These are phyloP conservation scores for Magnolia kwangsiensis DNA, from an alignment of 164 flowering plant genomes.

Conservation along the genomic window DNA sequence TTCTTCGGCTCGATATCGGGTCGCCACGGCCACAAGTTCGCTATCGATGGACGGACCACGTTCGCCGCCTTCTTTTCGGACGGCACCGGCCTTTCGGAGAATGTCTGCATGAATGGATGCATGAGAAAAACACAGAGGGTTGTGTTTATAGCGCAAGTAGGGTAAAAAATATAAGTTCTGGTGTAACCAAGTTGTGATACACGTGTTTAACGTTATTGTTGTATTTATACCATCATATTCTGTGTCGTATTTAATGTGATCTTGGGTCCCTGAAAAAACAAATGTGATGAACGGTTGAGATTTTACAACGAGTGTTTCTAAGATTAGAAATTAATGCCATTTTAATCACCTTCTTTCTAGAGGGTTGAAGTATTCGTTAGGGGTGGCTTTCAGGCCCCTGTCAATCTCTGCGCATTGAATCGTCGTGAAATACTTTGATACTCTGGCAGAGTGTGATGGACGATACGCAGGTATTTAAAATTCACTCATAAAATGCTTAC, in stretches of 20 bases:
- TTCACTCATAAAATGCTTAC: too few species aligned
- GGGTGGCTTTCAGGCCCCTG: background rate
- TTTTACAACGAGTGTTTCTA: background rate
- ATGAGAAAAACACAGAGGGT: background rate
- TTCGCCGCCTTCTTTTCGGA: slow-evolving; percentile 22
- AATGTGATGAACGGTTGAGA: background rate
- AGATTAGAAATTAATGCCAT: background rate
- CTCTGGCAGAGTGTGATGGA: too few species aligned
- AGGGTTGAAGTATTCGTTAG: background rate
- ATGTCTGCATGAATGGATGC: slow-evolving; percentile 6
- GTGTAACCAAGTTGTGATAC: background rate
- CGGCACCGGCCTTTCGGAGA: background rate
- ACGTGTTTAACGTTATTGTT: background rate
- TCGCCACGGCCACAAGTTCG: slow-evolving; percentile 18
- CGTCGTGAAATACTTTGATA: background rate
- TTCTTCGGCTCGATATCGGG: slow-evolving; percentile 27
- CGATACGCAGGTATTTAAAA: too few species aligned
- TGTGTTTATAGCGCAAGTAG: background rate
- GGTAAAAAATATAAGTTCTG: background rate
- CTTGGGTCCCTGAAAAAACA: background rate
- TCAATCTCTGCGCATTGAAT: background rate
- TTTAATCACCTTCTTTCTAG: background rate
- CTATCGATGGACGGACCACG: slow-evolving; percentile 9
- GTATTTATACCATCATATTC: background rate
- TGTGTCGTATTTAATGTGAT: background rate